These are phyloP conservation scores for Mycena polygramma DNA, from an alignment of 768 basidiomycete species.

Conservation along the genomic window DNA sequence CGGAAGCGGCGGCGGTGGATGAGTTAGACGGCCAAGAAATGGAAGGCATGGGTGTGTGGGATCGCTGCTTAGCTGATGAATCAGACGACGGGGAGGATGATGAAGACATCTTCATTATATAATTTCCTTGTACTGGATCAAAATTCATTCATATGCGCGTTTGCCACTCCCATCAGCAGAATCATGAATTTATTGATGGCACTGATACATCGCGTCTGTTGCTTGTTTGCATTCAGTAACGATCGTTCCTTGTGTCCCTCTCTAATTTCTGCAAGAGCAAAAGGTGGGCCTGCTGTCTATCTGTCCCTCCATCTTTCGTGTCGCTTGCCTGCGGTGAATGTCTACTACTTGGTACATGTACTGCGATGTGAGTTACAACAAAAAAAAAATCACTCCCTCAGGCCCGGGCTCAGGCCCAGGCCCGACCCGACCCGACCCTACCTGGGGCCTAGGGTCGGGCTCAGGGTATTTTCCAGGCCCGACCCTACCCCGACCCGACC, in stretches of 20 bases:
- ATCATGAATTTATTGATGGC: too few relatives aligned
- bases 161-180: too few relatives aligned
- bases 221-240: too few relatives aligned
- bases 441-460: constrained; percentile 3
- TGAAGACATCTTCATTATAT: constrained; percentile 2
- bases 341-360: too few relatives aligned
- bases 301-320: not conserved
- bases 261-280: too few relatives aligned
- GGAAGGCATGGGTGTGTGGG: not conserved
- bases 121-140: not conserved
- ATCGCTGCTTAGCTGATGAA: not conserved
- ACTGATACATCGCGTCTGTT: too few relatives aligned
- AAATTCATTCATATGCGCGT: not conserved
- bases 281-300: not conserved
- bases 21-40: not conserved
- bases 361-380: too few relatives aligned
- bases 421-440: not conserved
- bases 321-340: too few relatives aligned
- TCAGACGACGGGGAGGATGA: constrained; percentile 4
- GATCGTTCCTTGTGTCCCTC: too few relatives aligned
- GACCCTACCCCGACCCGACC: not conserved
- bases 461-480: not conserved
- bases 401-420: too few relatives aligned
- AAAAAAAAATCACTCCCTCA: not conserved
- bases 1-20: too few relatives aligned